Conservation (phyloP, 495 filamentous ascomycete species). For the Talaromyces nanjingensis region DNA sequence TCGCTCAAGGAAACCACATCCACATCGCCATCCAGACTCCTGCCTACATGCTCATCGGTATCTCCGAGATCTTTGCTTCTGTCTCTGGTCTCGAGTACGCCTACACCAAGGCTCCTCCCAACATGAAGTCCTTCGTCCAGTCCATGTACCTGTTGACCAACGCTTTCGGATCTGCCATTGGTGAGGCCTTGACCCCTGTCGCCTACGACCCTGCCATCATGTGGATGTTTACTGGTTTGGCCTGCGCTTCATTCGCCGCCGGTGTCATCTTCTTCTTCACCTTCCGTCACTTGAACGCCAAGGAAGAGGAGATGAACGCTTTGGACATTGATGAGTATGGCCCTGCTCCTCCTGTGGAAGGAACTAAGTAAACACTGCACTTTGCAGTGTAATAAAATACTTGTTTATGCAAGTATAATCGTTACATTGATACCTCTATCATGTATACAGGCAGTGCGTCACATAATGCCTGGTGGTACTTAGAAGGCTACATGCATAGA, state of each 20-base stretch:
- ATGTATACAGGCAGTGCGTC: not conserved
- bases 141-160: conserved; percentile 67
- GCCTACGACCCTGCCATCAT: conserved; percentile 64
- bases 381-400: not conserved
- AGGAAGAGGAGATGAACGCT: conserved; percentile 42
- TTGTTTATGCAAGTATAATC: not conserved
- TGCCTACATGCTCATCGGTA: conserved; percentile 62
- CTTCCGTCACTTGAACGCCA: conserved; percentile 36
- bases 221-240: conserved; percentile 60
- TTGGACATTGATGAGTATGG: conserved; percentile 30
- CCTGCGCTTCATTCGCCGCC: conserved; percentile 35
- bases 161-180: conserved; percentile 65
- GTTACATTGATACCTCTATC: not conserved
- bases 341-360: not conserved
- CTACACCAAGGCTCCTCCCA: conserved; percentile 75
- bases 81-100: conserved; percentile 70
- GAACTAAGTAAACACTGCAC: not conserved
- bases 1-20: conserved; percentile 37
- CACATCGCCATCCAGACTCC: conserved; percentile 65
- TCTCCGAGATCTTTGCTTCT: conserved; percentile 69
- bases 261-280: conserved; percentile 39
- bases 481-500: not conserved
- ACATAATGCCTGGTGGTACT: not conserved
- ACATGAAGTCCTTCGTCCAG: conserved; percentile 76
- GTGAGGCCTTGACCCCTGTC: conserved; percentile 61